Evolutionary conservation across 108 stramenopile species (phyloP), one percentile per base, ranked within the genome.

Genomic region (Nitzschia sp.): DNA sequence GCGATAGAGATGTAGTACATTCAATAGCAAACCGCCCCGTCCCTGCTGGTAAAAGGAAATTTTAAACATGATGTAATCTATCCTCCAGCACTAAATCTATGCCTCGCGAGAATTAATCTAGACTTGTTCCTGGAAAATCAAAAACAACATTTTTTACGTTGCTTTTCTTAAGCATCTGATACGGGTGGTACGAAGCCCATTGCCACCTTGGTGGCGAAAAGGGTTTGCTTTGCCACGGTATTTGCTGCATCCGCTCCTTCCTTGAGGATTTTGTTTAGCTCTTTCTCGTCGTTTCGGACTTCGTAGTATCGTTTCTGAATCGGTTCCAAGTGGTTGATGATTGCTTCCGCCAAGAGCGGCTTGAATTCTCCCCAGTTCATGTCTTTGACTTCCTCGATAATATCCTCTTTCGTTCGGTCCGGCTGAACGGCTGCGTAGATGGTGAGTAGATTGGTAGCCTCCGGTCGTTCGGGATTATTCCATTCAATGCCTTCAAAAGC

Each of bases 321-420:
- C 1, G 99, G 99, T 68, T 84, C 82, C 57, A 99, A 73, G 70
- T 96, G 96, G 29, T 80, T 85, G 15, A 99, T 84, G 21, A 98
- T 78, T 0, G 96, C 96, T 15, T 99, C 98, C 0, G 98, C 95
- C 21, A 99, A 76, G 13, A 85, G 38, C 0, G 97, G 96, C 82
- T 99, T 99, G 85, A 99, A 99, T 44, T 86, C 74, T 1, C 96
- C 96, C 97, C 98, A 98, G 44, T 72, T 80, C 94, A 97, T 82
- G 44, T 89, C 87, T 19, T 63, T 66, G 19, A 98, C 97, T 66
- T 96, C 95, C 1, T 74, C 83, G 8, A 84, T 30, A 47, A 98
- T 85, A 28, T 86, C 95, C 53, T 95, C 94, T 47, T 79, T 72
- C 19, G 76, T 82, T 27, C 90, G 75, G 36, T 75, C 86, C 26